Conservation (phyloP, 2,329 filamentous ascomycete species). For the Aspergillus fischeri region DNA sequence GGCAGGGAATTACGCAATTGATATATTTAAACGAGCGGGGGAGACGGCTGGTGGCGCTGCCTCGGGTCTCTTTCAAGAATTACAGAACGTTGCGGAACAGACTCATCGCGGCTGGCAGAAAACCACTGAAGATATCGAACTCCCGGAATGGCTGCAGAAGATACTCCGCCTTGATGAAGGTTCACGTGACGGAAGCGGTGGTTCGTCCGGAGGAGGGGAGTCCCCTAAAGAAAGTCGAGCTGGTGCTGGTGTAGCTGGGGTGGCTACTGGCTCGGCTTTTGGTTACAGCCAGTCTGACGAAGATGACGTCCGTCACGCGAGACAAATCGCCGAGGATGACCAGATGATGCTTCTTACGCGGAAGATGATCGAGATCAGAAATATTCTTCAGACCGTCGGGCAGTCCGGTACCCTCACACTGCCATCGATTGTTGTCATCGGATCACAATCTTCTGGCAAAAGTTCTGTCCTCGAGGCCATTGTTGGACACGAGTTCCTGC, state of each 20-base stretch:
- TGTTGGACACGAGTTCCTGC: constrained; percentile 94
- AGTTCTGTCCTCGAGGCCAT: constrained; percentile 96
- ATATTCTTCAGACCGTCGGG: constrained; percentile 83
- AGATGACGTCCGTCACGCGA: constrained; percentile 57
- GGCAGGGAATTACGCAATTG: constrained; percentile 71
- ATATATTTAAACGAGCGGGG: constrained; percentile 68
- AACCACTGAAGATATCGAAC: constrained; percentile 71
- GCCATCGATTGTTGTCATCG: constrained; percentile 98
- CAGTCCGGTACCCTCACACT: constrained; percentile 84
- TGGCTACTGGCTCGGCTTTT: constrained; percentile 71
- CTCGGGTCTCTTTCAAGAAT: constrained; percentile 64
- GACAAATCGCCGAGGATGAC: constrained; percentile 76
- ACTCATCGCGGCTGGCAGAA: constrained; percentile 76
- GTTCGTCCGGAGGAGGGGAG: constrained; percentile 41
- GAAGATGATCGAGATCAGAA: constrained; percentile 99
- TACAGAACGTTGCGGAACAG: constrained; percentile 72
- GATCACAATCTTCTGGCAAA: constrained; percentile 96
- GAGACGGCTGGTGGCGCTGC: constrained; percentile 69
- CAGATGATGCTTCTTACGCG: constrained; percentile 99
- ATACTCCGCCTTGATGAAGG: constrained; percentile 62
- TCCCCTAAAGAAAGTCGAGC: constrained; percentile 53
- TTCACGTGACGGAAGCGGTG: constrained; percentile 48
- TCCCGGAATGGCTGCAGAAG: constrained; percentile 75
- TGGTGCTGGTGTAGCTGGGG: constrained; percentile 57
- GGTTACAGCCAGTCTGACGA: constrained; percentile 66